Conservation (phyloP, 2,329 filamentous ascomycete genomes). For the Pseudogymnoascus sp. region DNA sequence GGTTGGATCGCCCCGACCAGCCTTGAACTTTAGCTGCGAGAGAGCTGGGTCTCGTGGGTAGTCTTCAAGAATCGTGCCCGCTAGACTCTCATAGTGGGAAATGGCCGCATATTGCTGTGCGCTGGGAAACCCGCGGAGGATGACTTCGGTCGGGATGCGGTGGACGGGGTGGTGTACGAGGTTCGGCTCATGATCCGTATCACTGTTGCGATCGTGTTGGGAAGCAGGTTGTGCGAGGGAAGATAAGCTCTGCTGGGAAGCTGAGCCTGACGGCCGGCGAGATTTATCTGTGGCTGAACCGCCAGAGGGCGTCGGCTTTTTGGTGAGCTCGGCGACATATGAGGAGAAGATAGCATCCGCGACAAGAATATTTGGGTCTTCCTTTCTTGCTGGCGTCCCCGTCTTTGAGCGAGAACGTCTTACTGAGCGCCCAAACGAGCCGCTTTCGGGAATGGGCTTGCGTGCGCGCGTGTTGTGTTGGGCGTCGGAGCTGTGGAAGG, state of each 20-base stretch:
- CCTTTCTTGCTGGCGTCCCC: constrained; percentile 45
- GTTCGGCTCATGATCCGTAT: constrained; percentile 31
- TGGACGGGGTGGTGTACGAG: constrained; percentile 18
- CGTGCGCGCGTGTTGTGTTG: constrained; percentile 36
- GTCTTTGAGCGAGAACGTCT: constrained; percentile 55
- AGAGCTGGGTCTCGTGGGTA: constrained; percentile 79
- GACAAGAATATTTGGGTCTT: constrained; percentile 54
- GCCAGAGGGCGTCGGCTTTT: constrained; percentile 24
- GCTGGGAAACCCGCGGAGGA: constrained; percentile 71
- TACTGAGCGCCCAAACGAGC: constrained; percentile 61
- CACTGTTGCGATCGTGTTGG: constrained; percentile 21
- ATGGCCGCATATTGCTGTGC: constrained; percentile 77
- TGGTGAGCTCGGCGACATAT: constrained; percentile 42
- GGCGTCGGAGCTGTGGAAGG: background rate
- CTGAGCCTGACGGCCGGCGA: constrained; percentile 20
- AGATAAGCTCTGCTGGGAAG: constrained; percentile 30
- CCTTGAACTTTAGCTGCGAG: constrained; percentile 61
- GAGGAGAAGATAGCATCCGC: constrained; percentile 55
- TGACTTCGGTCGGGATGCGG: constrained; percentile 65
- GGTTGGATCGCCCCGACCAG: constrained; percentile 65
- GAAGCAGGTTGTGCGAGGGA: constrained; percentile 24
- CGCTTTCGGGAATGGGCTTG: constrained; percentile 50
- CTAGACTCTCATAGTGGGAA: constrained; percentile 79
- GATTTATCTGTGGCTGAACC: constrained; percentile 23
- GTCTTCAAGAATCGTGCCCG: constrained; percentile 83